Conservation (phyloP, 495 filamentous ascomycete species). For the Neurospora intermedia region DNA sequence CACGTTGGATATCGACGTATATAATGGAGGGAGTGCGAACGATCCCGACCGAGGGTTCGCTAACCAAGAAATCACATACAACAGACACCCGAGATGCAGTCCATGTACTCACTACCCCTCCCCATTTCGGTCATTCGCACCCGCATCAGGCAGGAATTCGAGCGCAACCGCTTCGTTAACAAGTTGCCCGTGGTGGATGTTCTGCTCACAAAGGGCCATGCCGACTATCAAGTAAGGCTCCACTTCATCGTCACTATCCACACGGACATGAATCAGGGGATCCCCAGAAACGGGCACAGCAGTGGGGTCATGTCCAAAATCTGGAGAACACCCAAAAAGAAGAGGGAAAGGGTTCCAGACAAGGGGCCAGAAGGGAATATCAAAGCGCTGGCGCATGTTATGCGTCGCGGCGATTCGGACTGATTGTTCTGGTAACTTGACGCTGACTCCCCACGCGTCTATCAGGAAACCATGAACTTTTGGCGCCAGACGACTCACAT, state of each 20-base stretch:
- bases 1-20: background rate
- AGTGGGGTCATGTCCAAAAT: background rate
- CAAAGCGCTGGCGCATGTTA: background rate
- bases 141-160: slow-evolving; percentile 94
- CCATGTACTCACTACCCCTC: slow-evolving; percentile 85
- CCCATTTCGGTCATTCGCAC: slow-evolving; percentile 83
- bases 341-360: background rate
- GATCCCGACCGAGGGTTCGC: background rate
- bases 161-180: slow-evolving; percentile 85
- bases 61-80: slow-evolving; percentile 2
- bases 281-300: background rate
- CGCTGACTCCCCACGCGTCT: slow-evolving; percentile 1
- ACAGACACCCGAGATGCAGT: slow-evolving; percentile 90
- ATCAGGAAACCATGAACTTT: slow-evolving; percentile 93
- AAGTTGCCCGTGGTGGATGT: slow-evolving; percentile 83
- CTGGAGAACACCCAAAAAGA: background rate
- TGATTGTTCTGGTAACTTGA: background rate
- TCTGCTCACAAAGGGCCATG: slow-evolving; percentile 73
- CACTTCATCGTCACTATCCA: background rate
- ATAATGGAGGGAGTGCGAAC: background rate
- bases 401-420: background rate
- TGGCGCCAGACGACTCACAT: slow-evolving; percentile 97
- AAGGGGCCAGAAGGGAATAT: background rate
- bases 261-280: background rate
- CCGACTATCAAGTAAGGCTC: slow-evolving; percentile 67